Percentiles rank a stretch among this genome's conserved stretches.
These are phyloP conservation scores for Pyrenula aspistea DNA, from an alignment of 495 filamentous ascomycete genomes.

Conservation along the genomic window DNA sequence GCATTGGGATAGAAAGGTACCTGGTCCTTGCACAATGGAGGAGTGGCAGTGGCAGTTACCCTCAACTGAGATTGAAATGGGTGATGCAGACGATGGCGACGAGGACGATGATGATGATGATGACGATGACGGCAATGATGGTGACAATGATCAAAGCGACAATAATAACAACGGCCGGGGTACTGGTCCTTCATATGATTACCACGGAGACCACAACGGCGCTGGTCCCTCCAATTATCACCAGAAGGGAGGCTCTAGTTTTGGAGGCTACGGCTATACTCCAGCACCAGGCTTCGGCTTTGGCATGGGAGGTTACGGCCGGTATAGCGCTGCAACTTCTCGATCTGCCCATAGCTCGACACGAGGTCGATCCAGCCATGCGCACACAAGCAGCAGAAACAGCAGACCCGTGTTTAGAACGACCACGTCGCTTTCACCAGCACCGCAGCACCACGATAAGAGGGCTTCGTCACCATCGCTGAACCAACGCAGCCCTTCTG, in stretches of 20 bases:
- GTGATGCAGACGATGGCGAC: not conserved
- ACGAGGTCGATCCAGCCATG: not conserved
- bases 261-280: not conserved
- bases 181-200: not conserved
- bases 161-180: not conserved
- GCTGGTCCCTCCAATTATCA: not conserved
- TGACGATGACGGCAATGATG: not conserved
- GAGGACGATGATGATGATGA: not conserved
- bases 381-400: not conserved
- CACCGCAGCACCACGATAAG: no score
- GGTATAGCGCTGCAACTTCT: not conserved
- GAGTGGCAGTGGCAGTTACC: slow-evolving; percentile 6
- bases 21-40: slow-evolving; percentile 8
- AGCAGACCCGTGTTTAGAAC: no score
- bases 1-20: slow-evolving; percentile 4
- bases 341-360: not conserved
- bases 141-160: not conserved
- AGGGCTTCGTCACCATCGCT: not conserved
- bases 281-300: not conserved
- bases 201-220: not conserved
- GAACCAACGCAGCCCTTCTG: no score
- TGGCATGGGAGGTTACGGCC: not conserved
- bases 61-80: slow-evolving; percentile 4
- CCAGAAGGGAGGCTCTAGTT: not conserved
- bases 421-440: no score